Evolutionary conservation across 305 asterid genomes (phyloP).

Genomic region (Andrographis paniculata): DNA sequence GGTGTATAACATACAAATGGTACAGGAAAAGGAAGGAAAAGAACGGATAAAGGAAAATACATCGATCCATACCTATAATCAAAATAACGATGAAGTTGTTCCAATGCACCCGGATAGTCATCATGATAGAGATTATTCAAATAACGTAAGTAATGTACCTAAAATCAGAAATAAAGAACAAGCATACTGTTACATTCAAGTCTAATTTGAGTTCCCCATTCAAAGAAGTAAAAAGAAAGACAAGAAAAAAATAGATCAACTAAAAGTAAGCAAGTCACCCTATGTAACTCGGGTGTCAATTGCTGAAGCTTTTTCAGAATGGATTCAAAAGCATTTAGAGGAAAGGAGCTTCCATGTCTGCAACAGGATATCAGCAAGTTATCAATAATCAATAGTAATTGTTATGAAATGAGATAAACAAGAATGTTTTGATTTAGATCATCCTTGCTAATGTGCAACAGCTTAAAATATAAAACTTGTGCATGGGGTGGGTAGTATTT

Average conservation of each 20-base stretch:
- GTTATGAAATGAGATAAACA: conserved; percentile 8
- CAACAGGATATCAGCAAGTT: conserved; percentile 11
- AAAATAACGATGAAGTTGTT: conserved; percentile 89
- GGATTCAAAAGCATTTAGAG: conserved; percentile 64
- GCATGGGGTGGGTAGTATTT: background rate
- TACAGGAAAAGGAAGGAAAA: conserved; percentile 8
- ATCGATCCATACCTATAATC: conserved; percentile 77
- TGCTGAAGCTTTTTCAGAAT: conserved; percentile 68
- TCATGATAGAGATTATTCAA: conserved; percentile 81
- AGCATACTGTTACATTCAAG: conserved; percentile 10
- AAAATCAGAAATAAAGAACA: conserved; percentile 26
- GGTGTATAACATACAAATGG: background rate
- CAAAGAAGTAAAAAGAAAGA: conserved; percentile 10
- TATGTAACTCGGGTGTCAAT: conserved; percentile 83
- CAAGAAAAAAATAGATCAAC: conserved; percentile 12
- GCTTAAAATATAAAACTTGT: background rate
- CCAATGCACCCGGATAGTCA: conserved; percentile 81
- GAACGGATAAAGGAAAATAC: conserved; percentile 11
- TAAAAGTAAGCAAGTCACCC: conserved; percentile 41
- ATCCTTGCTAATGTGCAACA: too few relatives aligned
- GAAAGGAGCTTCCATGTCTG: conserved; percentile 76
- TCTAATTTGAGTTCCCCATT: too few relatives aligned
- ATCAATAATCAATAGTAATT: background rate
- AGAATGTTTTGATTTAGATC: background rate
- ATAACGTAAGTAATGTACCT: conserved; percentile 92